phyloP scores from a whole-genome alignment of 495 filamentous ascomycete species.

The Aspergillus mulundensis region DNA sequence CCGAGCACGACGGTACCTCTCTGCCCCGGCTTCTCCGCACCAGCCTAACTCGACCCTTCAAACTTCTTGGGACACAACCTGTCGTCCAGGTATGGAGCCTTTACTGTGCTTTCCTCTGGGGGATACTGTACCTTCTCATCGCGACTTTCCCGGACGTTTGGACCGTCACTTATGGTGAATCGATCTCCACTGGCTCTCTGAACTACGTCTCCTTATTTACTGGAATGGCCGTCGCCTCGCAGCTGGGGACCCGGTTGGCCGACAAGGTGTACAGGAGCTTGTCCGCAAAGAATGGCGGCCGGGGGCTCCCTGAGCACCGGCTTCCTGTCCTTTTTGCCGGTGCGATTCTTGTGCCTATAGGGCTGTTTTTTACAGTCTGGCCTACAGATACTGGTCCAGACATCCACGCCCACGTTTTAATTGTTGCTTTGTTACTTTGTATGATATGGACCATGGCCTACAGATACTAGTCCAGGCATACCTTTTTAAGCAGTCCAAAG shows the following conservation, averaged over 20 bases:
- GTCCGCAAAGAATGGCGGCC: slow-evolving; percentile 24
- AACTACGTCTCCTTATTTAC: slow-evolving; percentile 63
- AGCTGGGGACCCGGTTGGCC: slow-evolving; percentile 53
- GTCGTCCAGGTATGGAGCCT: slow-evolving; percentile 5
- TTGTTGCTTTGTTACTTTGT: too few relatives aligned
- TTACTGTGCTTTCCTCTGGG: slow-evolving; percentile 11
- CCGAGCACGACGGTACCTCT: slow-evolving; percentile 48
- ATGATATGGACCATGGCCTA: too few relatives aligned
- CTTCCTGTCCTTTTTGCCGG: slow-evolving; percentile 53
- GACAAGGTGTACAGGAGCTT: not conserved
- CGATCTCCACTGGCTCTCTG: slow-evolving; percentile 54
- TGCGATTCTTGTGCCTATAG: slow-evolving; percentile 50
- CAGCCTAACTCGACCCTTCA: slow-evolving; percentile 5
- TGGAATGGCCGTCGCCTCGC: slow-evolving; percentile 42
- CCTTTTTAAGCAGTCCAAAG: too few relatives aligned
- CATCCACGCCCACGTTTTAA: too few relatives aligned
- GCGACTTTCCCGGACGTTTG: slow-evolving; percentile 37
- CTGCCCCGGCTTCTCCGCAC: not conserved
- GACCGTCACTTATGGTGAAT: slow-evolving; percentile 52
- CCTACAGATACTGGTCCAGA: too few relatives aligned
- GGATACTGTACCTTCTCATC: slow-evolving; percentile 6
- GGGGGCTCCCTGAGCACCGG: slow-evolving; percentile 48
- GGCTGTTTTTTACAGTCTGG: too few relatives aligned
- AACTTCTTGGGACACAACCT: slow-evolving; percentile 8
- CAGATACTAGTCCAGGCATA: too few relatives aligned